A percentile compares a stretch with the other conserved stretches of the same genome.
These are phyloP conservation scores for Arbutus unedo DNA, from an alignment of 148 eudicot species.

Conservation along the genomic window DNA sequence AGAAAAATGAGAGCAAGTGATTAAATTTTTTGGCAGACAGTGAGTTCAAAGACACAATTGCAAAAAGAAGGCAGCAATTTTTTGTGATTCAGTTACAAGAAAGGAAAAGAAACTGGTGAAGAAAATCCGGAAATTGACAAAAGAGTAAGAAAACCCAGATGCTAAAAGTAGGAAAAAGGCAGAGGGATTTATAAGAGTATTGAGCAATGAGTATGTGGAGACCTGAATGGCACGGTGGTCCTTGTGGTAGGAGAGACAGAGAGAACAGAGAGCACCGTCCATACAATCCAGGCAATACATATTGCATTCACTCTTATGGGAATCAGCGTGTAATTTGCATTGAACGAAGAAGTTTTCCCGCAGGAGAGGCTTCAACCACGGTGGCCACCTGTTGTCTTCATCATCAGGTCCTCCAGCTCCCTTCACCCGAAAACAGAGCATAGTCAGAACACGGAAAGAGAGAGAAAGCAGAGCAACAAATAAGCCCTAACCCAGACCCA, in stretches of 20 bases:
- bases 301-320: slow-evolving; percentile 89
- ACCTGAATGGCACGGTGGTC: slow-evolving; percentile 89
- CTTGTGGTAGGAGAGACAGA: slow-evolving; percentile 60
- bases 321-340: slow-evolving; percentile 68
- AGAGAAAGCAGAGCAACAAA: background rate
- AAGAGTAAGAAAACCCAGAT: background rate
- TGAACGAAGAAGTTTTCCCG: slow-evolving; percentile 64
- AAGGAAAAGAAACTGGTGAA: background rate
- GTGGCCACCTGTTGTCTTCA: slow-evolving; percentile 75
- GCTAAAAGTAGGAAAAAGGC: background rate
- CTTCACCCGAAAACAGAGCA: slow-evolving; percentile 15
- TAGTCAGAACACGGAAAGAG: background rate
- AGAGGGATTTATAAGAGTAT: background rate
- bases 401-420: slow-evolving; percentile 73
- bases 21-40: background rate
- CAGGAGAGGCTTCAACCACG: slow-evolving; percentile 71
- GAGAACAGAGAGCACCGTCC: slow-evolving; percentile 70
- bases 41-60: slow-evolving; percentile 11
- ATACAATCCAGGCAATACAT: slow-evolving; percentile 91
- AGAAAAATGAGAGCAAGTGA: background rate
- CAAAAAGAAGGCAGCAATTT: background rate
- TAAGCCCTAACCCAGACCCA: background rate
- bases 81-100: background rate
- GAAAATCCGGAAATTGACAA: background rate
- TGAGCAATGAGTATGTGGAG: no score